Evolutionary conservation across 345 rosid species (phyloP), one percentile per base, ranked within the genome.

Genomic region (Lumnitzera racemosa): DNA sequence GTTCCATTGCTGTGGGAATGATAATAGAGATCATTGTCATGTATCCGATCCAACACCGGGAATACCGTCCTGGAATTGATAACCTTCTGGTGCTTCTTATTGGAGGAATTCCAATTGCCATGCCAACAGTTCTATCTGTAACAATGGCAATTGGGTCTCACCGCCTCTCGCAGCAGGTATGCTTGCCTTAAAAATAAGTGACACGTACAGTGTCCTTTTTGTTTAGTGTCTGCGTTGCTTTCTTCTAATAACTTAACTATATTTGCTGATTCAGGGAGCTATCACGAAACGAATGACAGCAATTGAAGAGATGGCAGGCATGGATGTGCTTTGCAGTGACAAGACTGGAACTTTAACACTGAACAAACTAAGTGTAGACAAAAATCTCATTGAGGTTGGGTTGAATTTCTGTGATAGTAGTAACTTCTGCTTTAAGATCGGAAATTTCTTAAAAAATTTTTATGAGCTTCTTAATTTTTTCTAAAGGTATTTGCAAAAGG

Each of bases 1-100:
- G 94, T 68, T 86, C 96, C 67, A 89, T 89, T 53, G 91, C 91
- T 27, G 65, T 79, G 27, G 96, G 96, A 57, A 90, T 90, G 91
- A 69, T 76, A 47, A 70, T 81, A 41, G 96, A 87, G 83, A 81
- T 90, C 47, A 74, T 87, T 8, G 95, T 90, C 68, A 90, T 90
- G 97, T 90, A 76, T 61, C 96, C 95, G 1, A 89, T 89, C 65
- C 96, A 89, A 62, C 78, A 77, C 76, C 78, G 96, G 49, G 4
- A 66, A 64, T 90, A 90, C 62, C 85, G 96, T 51, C 88, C 89
- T 13, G 96, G 96, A 78, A 90, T 87, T 57, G 92, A 87, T 63
- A 87, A 87, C 59, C 72, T 87, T 14, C 80, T 87, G 67, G 92
- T 87, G 16, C 81, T 84, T 31, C 76, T 81, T 24, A 81, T 84